A percentile compares a stretch with the other conserved stretches of the same genome.
Conservation (phyloP, 2,329 filamentous ascomycete genomes). For the Orbilia javanica region DNA sequence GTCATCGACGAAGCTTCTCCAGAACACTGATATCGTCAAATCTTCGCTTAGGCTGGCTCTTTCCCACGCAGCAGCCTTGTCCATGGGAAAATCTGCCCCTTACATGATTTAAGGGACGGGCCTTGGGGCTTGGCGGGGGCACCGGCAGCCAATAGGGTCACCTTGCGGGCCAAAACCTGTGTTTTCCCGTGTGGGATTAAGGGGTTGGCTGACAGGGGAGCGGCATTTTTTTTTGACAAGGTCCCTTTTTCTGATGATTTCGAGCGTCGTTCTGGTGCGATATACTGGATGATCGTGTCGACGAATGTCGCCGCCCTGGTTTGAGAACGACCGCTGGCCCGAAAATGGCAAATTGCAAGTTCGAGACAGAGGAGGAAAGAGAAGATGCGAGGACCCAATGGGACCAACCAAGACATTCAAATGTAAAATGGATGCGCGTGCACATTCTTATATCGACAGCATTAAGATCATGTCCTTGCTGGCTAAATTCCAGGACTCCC, state of each 20-base stretch:
- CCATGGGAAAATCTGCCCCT: slow-evolving; percentile 54
- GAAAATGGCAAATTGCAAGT: slow-evolving; percentile 45
- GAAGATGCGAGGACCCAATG: slow-evolving; percentile 5
- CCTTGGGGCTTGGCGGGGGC: slow-evolving; percentile 31
- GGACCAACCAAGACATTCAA: slow-evolving; percentile 40
- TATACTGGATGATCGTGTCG: slow-evolving; percentile 25
- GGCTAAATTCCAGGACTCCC: slow-evolving; percentile 58
- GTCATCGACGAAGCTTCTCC: background rate
- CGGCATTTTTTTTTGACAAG: slow-evolving; percentile 41
- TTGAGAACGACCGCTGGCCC: slow-evolving; percentile 15
- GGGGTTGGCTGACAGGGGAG: slow-evolving; percentile 37
- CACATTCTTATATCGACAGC: slow-evolving; percentile 41
- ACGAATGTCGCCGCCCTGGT: slow-evolving; percentile 30
- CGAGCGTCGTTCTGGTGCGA: slow-evolving; percentile 27
- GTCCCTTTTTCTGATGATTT: slow-evolving; percentile 9
- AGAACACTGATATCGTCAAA: background rate
- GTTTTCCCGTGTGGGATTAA: slow-evolving; percentile 48
- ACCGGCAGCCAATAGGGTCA: slow-evolving; percentile 29
- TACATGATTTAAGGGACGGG: slow-evolving; percentile 58
- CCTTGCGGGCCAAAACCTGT: slow-evolving; percentile 40
- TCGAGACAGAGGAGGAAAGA: slow-evolving; percentile 14
- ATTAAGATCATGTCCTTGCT: slow-evolving; percentile 33
- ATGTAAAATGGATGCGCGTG: slow-evolving; percentile 42
- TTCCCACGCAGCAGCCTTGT: slow-evolving; percentile 39
- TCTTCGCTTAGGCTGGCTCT: slow-evolving; percentile 40